phyloP scores from a whole-genome alignment of 164 flowering plant genomes.

The Magnolia officinalis region DNA sequence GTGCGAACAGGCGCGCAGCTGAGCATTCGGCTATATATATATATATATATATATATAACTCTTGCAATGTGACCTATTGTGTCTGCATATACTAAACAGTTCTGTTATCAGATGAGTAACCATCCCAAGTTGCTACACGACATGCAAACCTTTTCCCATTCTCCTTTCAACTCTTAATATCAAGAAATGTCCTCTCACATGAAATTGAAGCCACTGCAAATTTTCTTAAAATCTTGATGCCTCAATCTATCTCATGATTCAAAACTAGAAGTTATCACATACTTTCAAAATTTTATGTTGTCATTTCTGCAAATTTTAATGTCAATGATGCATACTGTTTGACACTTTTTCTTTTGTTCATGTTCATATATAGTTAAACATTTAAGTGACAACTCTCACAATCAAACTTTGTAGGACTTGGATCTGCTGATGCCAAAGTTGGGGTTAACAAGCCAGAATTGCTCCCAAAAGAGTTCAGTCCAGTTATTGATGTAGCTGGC shows the following conservation, averaged over 20 bases:
- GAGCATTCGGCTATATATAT: too few species aligned
- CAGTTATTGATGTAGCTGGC: constrained; percentile 93
- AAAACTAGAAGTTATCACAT: background rate
- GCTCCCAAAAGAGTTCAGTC: constrained; percentile 73
- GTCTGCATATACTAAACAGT: too few species aligned
- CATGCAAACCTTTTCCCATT: too few species aligned
- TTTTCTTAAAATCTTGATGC: background rate
- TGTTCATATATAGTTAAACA: background rate
- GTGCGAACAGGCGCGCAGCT: too few species aligned
- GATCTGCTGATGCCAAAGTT: constrained; percentile 70
- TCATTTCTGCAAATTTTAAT: background rate
- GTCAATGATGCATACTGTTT: background rate
- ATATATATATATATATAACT: too few species aligned
- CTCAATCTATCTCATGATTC: background rate
- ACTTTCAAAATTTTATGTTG: background rate
- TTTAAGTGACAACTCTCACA: background rate
- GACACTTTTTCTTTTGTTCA: background rate
- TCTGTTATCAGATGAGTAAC: too few species aligned
- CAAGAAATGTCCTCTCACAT: background rate
- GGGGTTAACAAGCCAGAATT: constrained; percentile 96
- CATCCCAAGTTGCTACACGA: too few species aligned
- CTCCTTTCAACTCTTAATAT: background rate
- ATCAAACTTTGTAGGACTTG: constrained; percentile 51
- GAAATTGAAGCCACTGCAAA: background rate
- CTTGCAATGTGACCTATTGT: too few species aligned